phyloP scores from a whole-genome alignment of 2,329 filamentous ascomycete genomes.

The Lachnellula arida region DNA sequence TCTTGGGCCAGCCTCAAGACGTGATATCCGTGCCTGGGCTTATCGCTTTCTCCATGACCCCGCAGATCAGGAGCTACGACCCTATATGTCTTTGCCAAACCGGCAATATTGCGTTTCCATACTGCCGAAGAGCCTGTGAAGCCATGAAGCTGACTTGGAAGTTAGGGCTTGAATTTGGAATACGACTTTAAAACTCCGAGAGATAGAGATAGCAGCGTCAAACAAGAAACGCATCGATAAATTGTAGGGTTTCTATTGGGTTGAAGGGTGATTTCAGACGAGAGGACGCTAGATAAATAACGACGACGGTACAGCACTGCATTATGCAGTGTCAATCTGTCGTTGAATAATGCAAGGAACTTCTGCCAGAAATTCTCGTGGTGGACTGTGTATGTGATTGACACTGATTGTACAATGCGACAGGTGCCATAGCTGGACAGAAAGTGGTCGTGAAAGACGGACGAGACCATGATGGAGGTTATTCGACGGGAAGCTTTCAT shows the following conservation, averaged over 20 bases:
- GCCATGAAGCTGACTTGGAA: conserved; percentile 28
- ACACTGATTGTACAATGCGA: no score
- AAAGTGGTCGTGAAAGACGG: no score
- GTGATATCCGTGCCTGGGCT: conserved; percentile 28
- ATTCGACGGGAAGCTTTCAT: neutral
- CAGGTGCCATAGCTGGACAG: no score
- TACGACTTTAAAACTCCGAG: no score
- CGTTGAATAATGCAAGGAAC: no score
- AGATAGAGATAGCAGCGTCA: neutral
- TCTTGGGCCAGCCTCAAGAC: conserved; percentile 31
- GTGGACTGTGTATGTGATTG: no score
- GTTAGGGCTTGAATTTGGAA: neutral
- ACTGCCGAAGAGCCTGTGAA: conserved; percentile 31
- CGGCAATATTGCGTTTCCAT: conserved; percentile 28
- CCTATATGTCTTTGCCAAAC: conserved; percentile 19
- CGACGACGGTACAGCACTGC: no score
- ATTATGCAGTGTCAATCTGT: no score
- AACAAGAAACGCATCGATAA: neutral
- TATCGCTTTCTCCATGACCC: conserved; percentile 28
- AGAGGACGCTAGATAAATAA: no score
- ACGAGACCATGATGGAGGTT: neutral
- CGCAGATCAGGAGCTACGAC: conserved; percentile 30
- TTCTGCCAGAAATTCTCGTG: no score
- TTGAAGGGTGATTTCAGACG: no score
- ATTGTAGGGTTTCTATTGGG: no score